Evolutionary conservation across 179 eudicot genomes (phyloP).

Genomic region (Dionaea muscipula): DNA sequence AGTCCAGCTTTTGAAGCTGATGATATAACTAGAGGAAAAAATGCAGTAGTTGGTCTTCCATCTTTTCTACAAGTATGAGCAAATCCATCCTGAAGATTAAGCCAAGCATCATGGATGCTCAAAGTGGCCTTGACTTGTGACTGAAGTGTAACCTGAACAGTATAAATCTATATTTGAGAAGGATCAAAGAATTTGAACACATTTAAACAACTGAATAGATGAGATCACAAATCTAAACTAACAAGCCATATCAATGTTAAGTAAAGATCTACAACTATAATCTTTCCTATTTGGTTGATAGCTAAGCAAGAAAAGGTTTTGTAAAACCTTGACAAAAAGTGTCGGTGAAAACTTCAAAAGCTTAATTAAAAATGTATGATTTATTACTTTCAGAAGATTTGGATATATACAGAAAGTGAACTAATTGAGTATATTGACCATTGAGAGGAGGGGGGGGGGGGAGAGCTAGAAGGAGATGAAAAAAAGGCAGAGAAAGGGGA

Average conservation of each 20-base stretch:
- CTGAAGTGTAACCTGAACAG: conserved; percentile 65
- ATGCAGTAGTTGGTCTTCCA: conserved; percentile 68
- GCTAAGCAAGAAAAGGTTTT: no score
- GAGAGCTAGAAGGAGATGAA: no score
- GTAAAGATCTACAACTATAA: no score
- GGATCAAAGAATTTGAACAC: background rate
- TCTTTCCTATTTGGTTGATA: no score
- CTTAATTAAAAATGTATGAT: no score
- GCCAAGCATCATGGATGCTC: conserved; percentile 86
- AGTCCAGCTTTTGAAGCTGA: conserved; percentile 77
- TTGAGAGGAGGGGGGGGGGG: no score
- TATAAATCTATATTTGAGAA: background rate
- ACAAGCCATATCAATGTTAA: background rate
- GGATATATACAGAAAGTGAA: no score
- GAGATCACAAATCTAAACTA: background rate
- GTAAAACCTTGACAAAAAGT: no score
- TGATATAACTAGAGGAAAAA: conserved; percentile 75
- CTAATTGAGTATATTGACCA: no score
- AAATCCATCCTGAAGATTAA: conserved; percentile 97
- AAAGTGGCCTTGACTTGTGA: conserved; percentile 88
- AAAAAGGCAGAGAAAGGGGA: no score
- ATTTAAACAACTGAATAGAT: background rate
- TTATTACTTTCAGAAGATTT: no score
- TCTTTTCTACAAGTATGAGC: conserved; percentile 53
- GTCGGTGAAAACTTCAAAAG: no score